Base-by-base conservation (phyloP, 2,329 filamentous ascomycete genomes). In the Curvularia sp. region DNA sequence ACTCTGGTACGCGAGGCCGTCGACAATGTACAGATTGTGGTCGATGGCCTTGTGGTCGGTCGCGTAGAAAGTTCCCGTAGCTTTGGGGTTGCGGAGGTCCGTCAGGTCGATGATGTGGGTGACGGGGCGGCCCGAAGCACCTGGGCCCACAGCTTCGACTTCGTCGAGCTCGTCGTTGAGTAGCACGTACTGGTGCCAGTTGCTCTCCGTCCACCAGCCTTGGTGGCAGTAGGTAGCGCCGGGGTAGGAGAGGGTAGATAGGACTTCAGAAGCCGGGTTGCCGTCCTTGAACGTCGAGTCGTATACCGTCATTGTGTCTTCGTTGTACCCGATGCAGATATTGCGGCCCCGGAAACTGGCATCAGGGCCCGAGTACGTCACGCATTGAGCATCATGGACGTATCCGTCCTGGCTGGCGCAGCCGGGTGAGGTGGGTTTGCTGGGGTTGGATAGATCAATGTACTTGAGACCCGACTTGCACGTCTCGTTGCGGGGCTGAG, bases 311-410 rank as follows among this genome's bases (percentile, higher is more conserved):
- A 83, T 66, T 0, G 79, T 80, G 67, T 83, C 80, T 60, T 83
- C 82, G 70, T 84, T 84, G 76, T 84, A 85, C 30, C 80, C 81
- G 69, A 83, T 82, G 79, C 84, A 86, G 65, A 86, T 84, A 49
- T 86, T 82, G 8, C 77, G 76, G 12, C 80, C 82, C 3, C 73
- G 68, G 71, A 82, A 86, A 32, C 76, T 70, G 32, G 71, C 71
- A 62, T 85, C 79, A 0, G 83, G 83, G 0, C 84, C 83, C 8
- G 78, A 79, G 75, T 84, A 84, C 39, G 81, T 80, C 8, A 87
- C 74, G 69, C 84, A 87, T 72, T 87, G 84, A 1, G 85, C 84
- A 65, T 87, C 85, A 69, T 87, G 85, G 5, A 86, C 84, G 68
- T 87, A 87, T 52, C 84, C 84, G 68, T 86, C 84, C 36, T 80